Conservation (phyloP, 2,329 filamentous ascomycete species). For the Chrysoporthe austroafricana region DNA sequence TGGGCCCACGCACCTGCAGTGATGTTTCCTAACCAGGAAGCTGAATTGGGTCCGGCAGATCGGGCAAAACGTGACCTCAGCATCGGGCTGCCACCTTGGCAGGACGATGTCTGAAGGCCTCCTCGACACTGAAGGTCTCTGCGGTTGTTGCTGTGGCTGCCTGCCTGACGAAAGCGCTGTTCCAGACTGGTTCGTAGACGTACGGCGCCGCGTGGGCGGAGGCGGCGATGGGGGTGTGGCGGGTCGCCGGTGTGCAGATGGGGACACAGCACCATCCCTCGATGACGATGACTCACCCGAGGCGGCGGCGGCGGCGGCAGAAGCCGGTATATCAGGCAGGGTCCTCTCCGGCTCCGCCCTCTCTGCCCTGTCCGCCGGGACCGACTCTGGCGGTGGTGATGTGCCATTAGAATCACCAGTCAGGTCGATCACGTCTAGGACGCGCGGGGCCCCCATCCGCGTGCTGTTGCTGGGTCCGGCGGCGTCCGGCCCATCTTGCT, state of each 20-base stretch:
- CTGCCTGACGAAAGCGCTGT: not conserved
- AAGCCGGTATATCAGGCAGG: constrained; percentile 19
- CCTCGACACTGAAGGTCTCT: constrained; percentile 18
- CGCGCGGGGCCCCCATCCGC: not conserved
- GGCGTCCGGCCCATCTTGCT: not conserved
- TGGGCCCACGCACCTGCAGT: constrained; percentile 70
- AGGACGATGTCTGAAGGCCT: constrained; percentile 54
- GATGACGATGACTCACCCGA: constrained; percentile 6
- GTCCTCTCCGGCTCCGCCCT: constrained; percentile 25
- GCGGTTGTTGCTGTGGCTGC: constrained; percentile 12
- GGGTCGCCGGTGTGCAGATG: constrained; percentile 23
- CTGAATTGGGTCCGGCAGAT: constrained; percentile 82
- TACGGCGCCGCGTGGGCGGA: constrained; percentile 23
- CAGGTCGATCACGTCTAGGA: constrained; percentile 28
- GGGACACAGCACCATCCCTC: constrained; percentile 10
- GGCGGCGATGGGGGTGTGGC: constrained; percentile 28
- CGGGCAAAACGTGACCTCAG: constrained; percentile 79
- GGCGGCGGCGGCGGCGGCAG: not conserved
- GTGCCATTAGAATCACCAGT: constrained; percentile 11
- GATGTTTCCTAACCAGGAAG: constrained; percentile 87
- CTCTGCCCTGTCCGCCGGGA: constrained; percentile 6
- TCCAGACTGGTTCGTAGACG: constrained; percentile 22
- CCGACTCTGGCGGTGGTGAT: constrained; percentile 5
- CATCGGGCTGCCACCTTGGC: constrained; percentile 87
- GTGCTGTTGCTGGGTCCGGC: constrained; percentile 4